Evolutionary conservation across 257 asterid species (phyloP).

Genomic region (Fraxinus americana): DNA sequence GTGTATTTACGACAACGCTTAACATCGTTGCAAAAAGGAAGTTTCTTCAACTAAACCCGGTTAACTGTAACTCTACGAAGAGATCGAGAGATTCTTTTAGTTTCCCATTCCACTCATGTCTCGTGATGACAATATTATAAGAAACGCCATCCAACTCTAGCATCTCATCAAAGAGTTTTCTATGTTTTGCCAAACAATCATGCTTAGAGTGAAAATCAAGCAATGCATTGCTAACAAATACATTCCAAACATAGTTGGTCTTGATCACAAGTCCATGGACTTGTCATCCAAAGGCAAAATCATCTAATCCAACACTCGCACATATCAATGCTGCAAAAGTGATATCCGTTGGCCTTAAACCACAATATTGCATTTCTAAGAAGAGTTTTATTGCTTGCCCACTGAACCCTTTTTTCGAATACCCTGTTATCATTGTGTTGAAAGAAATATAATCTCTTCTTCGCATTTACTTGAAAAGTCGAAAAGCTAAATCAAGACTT

Average conservation of each 20-base stretch:
- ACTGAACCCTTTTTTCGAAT: conserved; percentile 48
- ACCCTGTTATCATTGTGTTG: conserved; percentile 75
- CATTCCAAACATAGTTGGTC: conserved; percentile 51
- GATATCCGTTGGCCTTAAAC: conserved; percentile 75
- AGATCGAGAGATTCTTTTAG: conserved; percentile 50
- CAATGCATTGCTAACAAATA: conserved; percentile 75
- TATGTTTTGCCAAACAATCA: conserved; percentile 45
- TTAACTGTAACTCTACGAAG: conserved; percentile 47
- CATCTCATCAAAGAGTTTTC: conserved; percentile 67
- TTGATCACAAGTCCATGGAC: conserved; percentile 71
- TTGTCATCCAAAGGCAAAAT: conserved; percentile 43
- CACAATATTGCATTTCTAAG: conserved; percentile 56
- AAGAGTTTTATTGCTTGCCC: conserved; percentile 56
- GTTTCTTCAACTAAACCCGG: conserved; percentile 51
- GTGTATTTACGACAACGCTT: conserved; percentile 64
- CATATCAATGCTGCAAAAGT: conserved; percentile 72
- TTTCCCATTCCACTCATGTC: conserved; percentile 61
- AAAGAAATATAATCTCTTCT: conserved; percentile 64
- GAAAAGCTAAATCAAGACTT: conserved; percentile 51
- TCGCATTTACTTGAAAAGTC: conserved; percentile 50
- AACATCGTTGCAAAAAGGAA: conserved; percentile 78
- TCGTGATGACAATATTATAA: conserved; percentile 67
- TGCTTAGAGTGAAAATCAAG: conserved; percentile 83
- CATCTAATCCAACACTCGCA: conserved; percentile 49
- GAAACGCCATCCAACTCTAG: conserved; percentile 81